Conservation (phyloP, 2,329 filamentous ascomycete genomes). For the Fusarium irregulare region DNA sequence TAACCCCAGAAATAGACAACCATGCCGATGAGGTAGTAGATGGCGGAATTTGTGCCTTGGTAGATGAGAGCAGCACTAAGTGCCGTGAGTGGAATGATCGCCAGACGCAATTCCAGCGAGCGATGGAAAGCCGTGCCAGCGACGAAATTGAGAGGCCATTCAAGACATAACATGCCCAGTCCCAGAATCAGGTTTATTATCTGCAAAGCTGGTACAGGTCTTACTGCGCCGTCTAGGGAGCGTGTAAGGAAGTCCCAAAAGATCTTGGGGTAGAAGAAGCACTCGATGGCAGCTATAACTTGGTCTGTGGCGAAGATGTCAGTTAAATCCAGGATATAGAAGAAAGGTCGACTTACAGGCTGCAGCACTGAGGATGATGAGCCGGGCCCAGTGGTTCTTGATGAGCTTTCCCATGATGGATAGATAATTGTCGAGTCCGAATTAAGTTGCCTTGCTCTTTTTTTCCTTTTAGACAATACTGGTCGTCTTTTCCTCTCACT, state of each 20-base stretch:
- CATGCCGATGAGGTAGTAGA: constrained; percentile 92
- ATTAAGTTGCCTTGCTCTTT: constrained; percentile 27
- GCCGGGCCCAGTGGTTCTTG: constrained; percentile 98
- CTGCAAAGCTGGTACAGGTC: constrained; percentile 88
- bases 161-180: constrained; percentile 81
- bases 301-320: constrained; percentile 74
- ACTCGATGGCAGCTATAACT: constrained; percentile 82
- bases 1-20: constrained; percentile 96
- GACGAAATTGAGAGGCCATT: constrained; percentile 86
- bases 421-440: constrained; percentile 12
- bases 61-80: constrained; percentile 84
- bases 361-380: constrained; percentile 89
- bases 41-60: constrained; percentile 88
- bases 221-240: constrained; percentile 86
- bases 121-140: constrained; percentile 84
- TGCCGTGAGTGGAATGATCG: constrained; percentile 82
- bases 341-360: constrained; percentile 65
- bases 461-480: constrained; percentile 16
- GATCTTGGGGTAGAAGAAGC: constrained; percentile 98
- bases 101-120: constrained; percentile 86
- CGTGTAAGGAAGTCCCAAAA: constrained; percentile 98
- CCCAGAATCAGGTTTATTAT: constrained; percentile 89
- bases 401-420: constrained; percentile 91
- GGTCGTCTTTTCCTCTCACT: constrained; percentile 15
- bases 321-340: constrained; percentile 27